These are phyloP conservation scores for Talaromyces nanjingensis DNA, from an alignment of 495 filamentous ascomycete species.

Conservation along the genomic window DNA sequence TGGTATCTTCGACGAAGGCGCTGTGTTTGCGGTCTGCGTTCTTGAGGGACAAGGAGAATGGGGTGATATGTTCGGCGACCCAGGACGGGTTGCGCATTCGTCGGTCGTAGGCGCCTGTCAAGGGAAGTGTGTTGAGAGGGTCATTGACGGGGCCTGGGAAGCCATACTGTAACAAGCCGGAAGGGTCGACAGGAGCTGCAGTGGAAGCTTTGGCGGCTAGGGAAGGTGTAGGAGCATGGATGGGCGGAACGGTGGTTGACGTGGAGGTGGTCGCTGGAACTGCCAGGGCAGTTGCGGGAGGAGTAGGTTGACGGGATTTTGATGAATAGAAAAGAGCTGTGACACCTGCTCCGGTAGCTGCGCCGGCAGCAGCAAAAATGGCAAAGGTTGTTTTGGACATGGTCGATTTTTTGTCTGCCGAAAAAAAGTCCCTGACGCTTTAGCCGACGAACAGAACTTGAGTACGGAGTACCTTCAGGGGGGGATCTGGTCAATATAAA, in stretches of 20 bases:
- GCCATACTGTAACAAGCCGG: constrained; percentile 91
- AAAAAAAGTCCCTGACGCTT: not conserved
- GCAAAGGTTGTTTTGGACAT: constrained; percentile 88
- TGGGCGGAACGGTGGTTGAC: constrained; percentile 19
- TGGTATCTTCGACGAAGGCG: constrained; percentile 71
- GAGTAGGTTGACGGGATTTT: constrained; percentile 42
- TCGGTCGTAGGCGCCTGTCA: constrained; percentile 84
- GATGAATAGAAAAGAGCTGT: constrained; percentile 74
- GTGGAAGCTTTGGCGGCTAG: constrained; percentile 29
- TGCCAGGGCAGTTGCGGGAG: constrained; percentile 33
- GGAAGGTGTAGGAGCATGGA: constrained; percentile 30
- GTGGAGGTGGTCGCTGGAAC: constrained; percentile 36
- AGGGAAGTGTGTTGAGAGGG: constrained; percentile 62
- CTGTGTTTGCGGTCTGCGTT: constrained; percentile 81
- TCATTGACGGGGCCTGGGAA: constrained; percentile 90
- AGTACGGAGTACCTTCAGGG: not conserved
- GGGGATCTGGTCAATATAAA: not conserved
- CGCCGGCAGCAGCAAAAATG: constrained; percentile 80
- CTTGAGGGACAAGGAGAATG: constrained; percentile 65
- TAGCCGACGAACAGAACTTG: not conserved
- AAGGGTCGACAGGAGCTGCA: constrained; percentile 64
- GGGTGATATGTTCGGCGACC: constrained; percentile 97
- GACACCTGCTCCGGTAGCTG: constrained; percentile 77
- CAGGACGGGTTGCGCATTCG: constrained; percentile 87
- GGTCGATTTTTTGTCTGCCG: constrained; percentile 7